Evolutionary conservation across 108 stramenopile species (phyloP), one percentile per base, ranked within the genome.

Genomic region (Discostella pseudostelligera): DNA sequence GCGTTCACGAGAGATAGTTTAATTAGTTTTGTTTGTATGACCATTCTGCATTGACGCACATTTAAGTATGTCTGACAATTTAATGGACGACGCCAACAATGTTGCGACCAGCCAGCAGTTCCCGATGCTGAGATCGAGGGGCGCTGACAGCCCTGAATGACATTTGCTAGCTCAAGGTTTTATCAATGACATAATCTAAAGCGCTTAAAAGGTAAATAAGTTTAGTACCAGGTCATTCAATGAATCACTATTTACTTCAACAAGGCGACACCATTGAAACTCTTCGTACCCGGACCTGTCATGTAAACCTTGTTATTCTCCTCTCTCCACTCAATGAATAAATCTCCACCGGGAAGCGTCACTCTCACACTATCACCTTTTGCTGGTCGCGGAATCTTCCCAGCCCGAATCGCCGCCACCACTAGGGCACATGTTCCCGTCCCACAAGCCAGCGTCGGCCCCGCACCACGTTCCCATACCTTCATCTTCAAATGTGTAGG

Each of bases 391-490:
- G 91, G 91, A 64, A 95, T 89, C 78, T 92, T 91, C 1, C 83
- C 85, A 10, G 93, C 90, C 26, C 90, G 85, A 61, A 95, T 90
- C 36, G 93, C 95, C 12, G 98, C 96, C 19, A 99, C 94, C 25
- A 83, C 87, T 51, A 96, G 65, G 39, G 98, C 98, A 70, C 98
- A 99, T 7, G 98, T 85, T 20, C 98, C 98, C 2, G 98, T 99
- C 13, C 98, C 98, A 75, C 96, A 99, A 6, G 98, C 98, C 43
- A 97, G 78, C 0, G 98, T 99, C 13, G 94, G 95, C 21, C 98
- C 98, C 16, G 96, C 95, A 39, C 98, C 98, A 25, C 98, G 86
- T 67, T 99, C 98, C 95, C 96, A 99, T 3, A 96, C 94, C 79
- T 94, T 93, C 97, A 97, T 97, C 53, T 88, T 89, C 46, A 97